Evolutionary conservation across 805 yeast species (phyloP).

Genomic region (Kregervanrija delftensis): DNA sequence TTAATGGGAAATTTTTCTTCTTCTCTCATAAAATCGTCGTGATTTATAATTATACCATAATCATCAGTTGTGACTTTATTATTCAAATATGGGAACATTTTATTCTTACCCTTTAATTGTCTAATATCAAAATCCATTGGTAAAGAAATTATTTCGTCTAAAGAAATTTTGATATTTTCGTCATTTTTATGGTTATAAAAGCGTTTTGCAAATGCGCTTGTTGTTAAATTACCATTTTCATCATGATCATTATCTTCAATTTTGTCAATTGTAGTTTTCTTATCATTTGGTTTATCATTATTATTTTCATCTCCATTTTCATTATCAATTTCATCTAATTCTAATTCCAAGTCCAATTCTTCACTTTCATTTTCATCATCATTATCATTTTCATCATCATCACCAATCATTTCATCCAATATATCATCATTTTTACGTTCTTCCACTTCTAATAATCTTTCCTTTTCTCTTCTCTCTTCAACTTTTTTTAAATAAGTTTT

Average conservation of each 20-base stretch:
- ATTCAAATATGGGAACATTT: slow-evolving; percentile 71
- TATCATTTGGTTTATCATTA: slow-evolving; percentile 14
- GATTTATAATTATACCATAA: slow-evolving; percentile 74
- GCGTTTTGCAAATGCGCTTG: too few species aligned
- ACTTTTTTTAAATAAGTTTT: slow-evolving; percentile 40
- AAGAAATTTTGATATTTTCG: slow-evolving; percentile 18
- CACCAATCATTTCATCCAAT: slow-evolving; percentile 26
- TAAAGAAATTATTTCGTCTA: slow-evolving; percentile 34
- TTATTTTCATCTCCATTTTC: background rate
- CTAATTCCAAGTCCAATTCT: background rate
- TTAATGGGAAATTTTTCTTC: slow-evolving; percentile 31
- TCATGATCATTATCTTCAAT: background rate
- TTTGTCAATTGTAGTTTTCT: slow-evolving; percentile 12
- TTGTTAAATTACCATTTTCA: background rate
- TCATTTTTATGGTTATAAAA: slow-evolving; percentile 1
- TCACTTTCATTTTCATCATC: slow-evolving; percentile 1
- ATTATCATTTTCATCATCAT: background rate
- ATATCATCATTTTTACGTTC: slow-evolving; percentile 27
- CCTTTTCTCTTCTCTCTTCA: slow-evolving; percentile 36
- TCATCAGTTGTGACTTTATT: slow-evolving; percentile 67
- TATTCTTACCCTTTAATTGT: slow-evolving; percentile 40
- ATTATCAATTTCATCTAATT: slow-evolving; percentile 8
- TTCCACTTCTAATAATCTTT: slow-evolving; percentile 27
- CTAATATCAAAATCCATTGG: slow-evolving; percentile 54
- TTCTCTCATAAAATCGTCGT: slow-evolving; percentile 53